These are phyloP conservation scores for Solanum rostratum DNA, from an alignment of 257 asterid genomes.

Conservation along the genomic window DNA sequence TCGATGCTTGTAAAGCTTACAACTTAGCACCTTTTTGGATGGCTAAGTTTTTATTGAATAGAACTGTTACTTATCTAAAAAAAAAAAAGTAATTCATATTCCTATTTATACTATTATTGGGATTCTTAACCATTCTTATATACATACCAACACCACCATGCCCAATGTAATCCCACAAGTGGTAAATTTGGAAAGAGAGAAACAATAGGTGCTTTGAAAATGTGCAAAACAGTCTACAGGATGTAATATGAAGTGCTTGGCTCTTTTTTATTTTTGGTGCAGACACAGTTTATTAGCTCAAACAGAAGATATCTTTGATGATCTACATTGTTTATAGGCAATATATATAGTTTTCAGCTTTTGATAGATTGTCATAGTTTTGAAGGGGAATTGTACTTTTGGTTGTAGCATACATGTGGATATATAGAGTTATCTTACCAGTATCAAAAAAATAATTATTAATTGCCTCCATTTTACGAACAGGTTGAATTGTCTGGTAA, in stretches of 20 bases:
- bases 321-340: not conserved
- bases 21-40: too few species aligned
- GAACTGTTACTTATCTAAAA: too few species aligned
- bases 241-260: not conserved
- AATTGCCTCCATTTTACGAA: conserved; percentile 3
- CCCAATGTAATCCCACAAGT: not conserved
- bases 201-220: not conserved
- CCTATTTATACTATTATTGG: not conserved
- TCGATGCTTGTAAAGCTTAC: too few species aligned
- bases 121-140: not conserved
- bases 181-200: not conserved
- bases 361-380: not conserved
- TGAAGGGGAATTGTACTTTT: not conserved
- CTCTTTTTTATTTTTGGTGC: not conserved
- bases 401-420: not conserved
- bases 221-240: not conserved
- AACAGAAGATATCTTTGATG: not conserved
- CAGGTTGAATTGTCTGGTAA: conserved; percentile 73
- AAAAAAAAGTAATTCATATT: not conserved
- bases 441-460: not conserved
- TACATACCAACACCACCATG: not conserved
- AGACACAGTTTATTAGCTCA: not conserved
- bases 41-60: too few species aligned
- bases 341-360: not conserved
- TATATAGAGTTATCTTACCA: not conserved